Percentiles rank a stretch among this genome's conserved stretches.
Conservation (phyloP, 2,329 filamentous ascomycete genomes). For the Dactylellina sp. region DNA sequence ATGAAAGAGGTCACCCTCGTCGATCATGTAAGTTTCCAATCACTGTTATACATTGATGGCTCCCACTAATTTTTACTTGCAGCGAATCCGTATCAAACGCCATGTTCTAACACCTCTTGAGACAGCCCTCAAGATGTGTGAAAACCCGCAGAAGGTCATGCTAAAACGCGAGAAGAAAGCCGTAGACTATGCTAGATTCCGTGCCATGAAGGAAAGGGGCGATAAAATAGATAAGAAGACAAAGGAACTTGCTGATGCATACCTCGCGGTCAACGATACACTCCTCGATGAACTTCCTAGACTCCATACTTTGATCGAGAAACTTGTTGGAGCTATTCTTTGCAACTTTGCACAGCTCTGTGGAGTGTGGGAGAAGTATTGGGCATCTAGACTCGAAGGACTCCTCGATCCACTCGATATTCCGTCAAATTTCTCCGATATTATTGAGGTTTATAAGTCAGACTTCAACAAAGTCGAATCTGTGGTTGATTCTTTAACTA, state of each 20-base stretch:
- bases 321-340: conserved; percentile 83
- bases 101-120: conserved; percentile 88
- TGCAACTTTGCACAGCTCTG: conserved; percentile 87
- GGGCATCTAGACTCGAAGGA: conserved; percentile 83
- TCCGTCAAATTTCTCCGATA: conserved; percentile 76
- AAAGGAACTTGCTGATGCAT: conserved; percentile 85
- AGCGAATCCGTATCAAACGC: conserved; percentile 73
- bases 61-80: neutral
- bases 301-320: conserved; percentile 83
- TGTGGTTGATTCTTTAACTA: conserved; percentile 47
- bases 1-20: conserved; percentile 84
- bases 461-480: conserved; percentile 81
- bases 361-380: conserved; percentile 81
- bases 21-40: conserved; percentile 76
- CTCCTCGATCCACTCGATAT: conserved; percentile 76
- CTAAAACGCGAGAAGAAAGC: conserved; percentile 94
- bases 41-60: neutral
- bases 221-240: conserved; percentile 90
- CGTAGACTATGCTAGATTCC: conserved; percentile 84
- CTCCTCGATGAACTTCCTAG: conserved; percentile 91
- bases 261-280: conserved; percentile 89
- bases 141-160: conserved; percentile 87
- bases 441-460: conserved; percentile 79
- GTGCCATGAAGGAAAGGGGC: conserved; percentile 77
- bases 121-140: conserved; percentile 80